phyloP scores from a whole-genome alignment of 2,329 filamentous ascomycete genomes.

The Atkinsonella texensis region DNA sequence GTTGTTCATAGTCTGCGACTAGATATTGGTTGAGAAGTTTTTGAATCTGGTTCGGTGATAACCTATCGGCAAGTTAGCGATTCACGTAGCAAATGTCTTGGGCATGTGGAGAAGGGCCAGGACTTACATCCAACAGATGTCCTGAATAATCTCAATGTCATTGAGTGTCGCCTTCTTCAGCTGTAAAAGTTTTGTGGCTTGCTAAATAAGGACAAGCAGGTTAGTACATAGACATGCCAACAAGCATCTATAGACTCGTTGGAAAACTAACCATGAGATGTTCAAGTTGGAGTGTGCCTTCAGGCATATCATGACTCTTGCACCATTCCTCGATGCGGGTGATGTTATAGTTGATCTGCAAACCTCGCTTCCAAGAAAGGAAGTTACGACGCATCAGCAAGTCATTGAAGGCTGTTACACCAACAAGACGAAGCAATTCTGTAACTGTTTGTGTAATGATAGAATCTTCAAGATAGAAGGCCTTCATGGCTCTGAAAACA shows the following conservation, averaged over 20 bases:
- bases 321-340: conserved; percentile 99
- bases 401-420: conserved; percentile 97
- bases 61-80: conserved; percentile 36
- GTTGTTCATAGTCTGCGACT: conserved; percentile 97
- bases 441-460: conserved; percentile 95
- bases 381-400: conserved; percentile 96
- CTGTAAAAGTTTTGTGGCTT: conserved; percentile 96
- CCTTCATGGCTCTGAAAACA: conserved; percentile 97
- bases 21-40: conserved; percentile 98
- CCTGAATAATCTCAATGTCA: conserved; percentile 99
- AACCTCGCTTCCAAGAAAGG: conserved; percentile 95
- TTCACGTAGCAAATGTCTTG: not conserved
- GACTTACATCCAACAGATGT: conserved; percentile 98
- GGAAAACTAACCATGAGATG: conserved; percentile 69
- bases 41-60: conserved; percentile 97
- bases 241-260: not conserved
- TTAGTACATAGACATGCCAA: conserved; percentile 30
- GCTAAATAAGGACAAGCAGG: conserved; percentile 19
- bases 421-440: conserved; percentile 82
- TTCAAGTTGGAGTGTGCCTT: conserved; percentile 92
- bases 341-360: conserved; percentile 99
- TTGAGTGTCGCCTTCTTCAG: conserved; percentile 98
- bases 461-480: conserved; percentile 90
- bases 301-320: conserved; percentile 99
- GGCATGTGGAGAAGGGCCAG: not conserved